Evolutionary conservation across 2,329 filamentous ascomycete species (phyloP), one percentile per base, ranked within the genome.

Genomic region (Talaromyces islandicus): DNA sequence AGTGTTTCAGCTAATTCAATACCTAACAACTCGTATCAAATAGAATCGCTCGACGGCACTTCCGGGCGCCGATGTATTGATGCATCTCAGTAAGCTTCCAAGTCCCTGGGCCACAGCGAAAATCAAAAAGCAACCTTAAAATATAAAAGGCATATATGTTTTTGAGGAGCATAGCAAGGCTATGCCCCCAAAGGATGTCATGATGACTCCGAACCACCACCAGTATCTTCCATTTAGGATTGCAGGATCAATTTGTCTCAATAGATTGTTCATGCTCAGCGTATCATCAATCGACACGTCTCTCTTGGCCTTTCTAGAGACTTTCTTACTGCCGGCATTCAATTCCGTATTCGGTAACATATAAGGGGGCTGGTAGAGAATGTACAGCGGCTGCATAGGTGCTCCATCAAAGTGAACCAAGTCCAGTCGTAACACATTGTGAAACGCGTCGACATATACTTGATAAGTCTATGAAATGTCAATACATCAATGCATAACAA

Each of bases 271-370:
- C 54, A 71, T 66, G 58, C 68, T 69, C 55, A 69, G 54, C 3
- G 68, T 59, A 54, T 65, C 60, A 35, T 64, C 56, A 43, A 19
- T 35, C 19, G 63, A 6, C 17, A 50, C 21, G 50, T 67, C 62
- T 30, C 75, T 70, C 67, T 77, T 77, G n/a, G 61, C 66, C 60
- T 71, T 74, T 21, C 67, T 66, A 7, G 71, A 76, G n/a, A 72
- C 67, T 3, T 75, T 71, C 7, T 69, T 72, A 11, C 71, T 65
- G 1, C 74, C 77, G 0, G 86, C 84, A 67, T 89, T 86, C 62
- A 90, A 77, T 0, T 85, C 88, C 11, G 79, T 78, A 3, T 87
- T 89, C 1, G 88, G 87, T 6, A 90, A 81, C 86, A 90, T 90
- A 68, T 86, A 75, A 0, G 88, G 87, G 5, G 86, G 83, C 12